Percentiles rank a stretch among this genome's conserved stretches.
These are phyloP conservation scores for Kurtzmaniella fragi DNA, from an alignment of 805 yeast genomes.

Conservation along the genomic window DNA sequence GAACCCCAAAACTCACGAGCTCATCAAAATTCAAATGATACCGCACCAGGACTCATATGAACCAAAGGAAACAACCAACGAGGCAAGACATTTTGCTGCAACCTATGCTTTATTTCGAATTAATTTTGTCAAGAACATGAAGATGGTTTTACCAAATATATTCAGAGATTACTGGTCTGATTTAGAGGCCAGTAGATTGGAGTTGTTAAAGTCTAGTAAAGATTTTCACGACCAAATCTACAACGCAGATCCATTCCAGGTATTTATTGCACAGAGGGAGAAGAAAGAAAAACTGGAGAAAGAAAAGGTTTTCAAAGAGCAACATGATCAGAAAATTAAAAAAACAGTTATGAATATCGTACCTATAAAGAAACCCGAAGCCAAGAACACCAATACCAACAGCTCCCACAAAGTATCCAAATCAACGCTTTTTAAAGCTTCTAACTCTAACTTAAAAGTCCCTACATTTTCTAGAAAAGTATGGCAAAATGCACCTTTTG, in stretches of 20 bases:
- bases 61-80: conserved; percentile 77
- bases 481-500: conserved; percentile 66
- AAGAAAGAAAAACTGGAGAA: conserved; percentile 37
- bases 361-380: conserved; percentile 14
- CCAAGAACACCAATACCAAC: background rate
- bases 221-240: conserved; percentile 48
- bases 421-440: background rate
- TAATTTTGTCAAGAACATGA: conserved; percentile 74
- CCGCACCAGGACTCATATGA: conserved; percentile 46
- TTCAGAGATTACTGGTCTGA: conserved; percentile 77
- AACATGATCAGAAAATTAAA: conserved; percentile 47
- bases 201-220: conserved; percentile 41
- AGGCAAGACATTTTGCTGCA: conserved; percentile 88
- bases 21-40: conserved; percentile 51
- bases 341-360: conserved; percentile 42
- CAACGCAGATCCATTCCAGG: conserved; percentile 72
- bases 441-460: background rate
- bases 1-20: conserved; percentile 77
- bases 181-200: conserved; percentile 57
- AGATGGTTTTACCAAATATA: conserved; percentile 80
- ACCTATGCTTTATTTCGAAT: conserved; percentile 80
- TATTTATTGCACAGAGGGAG: conserved; percentile 54
- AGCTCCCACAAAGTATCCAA: conserved; percentile 1
- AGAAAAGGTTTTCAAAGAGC: conserved; percentile 40
- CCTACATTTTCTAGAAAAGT: conserved; percentile 46